Base-by-base conservation (phyloP, 192 early-diverging fungal species). In the Irineochytrium annulatum region DNA sequence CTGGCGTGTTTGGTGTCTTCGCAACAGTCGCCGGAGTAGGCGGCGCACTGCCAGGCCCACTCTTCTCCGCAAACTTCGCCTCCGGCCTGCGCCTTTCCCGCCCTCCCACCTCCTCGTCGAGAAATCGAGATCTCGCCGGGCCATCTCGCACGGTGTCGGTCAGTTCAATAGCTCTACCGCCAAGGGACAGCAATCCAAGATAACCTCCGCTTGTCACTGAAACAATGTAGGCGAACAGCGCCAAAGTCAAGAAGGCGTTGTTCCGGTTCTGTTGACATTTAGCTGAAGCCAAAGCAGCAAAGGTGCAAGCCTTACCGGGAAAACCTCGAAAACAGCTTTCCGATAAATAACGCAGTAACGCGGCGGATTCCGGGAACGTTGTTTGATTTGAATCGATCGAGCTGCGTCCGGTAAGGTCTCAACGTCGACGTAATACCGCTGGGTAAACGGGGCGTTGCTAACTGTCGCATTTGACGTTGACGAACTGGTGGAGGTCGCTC, bases 151-250 rank as follows among this genome's bases (percentile, higher is more conserved):
- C 20, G 3, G 34, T 43, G 8, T 59, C 53, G 3, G 48, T 44
- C 52, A 68, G 34, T 8, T 63, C 66, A 63, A 68, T 19, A 11
- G 60, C 16, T 3, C 49, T 28, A 1, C 66, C 66, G 0, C 66
- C 66, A 0, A 68, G 13, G 27, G 63, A n/a, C 52, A 70, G 24
- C 8, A 71, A 37, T 34, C 75, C 72, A 17, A 77, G 35, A 60
- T 77, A 77, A 4, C 72, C 72, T 20, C 57, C 60, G 16, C 68
- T 65, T 14, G 67, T 58, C 6, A 53, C 28, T 19, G 52, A 64
- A 28, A 75, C 56, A 56, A 72, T 77, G 57, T 65, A 64, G 17
- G 67, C 68, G 63, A 74, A 77, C 11, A 77, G 29, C 17, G 62
- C 52, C 11, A 75, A 48, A 17, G 65, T 60, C 19, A 75, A 69